Evolutionary conservation across 352 stramenopile genomes (phyloP).

Genomic region (Phytophthora crassamura): DNA sequence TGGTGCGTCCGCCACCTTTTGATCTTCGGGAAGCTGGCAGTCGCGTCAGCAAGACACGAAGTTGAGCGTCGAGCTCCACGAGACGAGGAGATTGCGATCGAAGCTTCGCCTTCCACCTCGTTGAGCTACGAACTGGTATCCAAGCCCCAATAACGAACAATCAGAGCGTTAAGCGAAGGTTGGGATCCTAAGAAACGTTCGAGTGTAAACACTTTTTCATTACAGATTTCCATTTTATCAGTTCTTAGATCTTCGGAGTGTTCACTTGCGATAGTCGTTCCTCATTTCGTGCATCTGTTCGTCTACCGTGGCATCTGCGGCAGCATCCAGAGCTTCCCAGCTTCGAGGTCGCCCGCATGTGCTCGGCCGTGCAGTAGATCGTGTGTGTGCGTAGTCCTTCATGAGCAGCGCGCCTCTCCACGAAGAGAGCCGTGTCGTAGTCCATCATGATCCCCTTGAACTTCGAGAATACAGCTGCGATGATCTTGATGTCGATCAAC

Average conservation of each 20-base stretch:
- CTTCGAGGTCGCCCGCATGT: conserved; percentile 3
- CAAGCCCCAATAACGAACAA: background rate
- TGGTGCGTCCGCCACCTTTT: conserved; percentile 62
- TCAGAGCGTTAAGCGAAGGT: too few species aligned
- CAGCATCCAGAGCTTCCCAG: conserved; percentile 5
- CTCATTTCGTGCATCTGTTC: conserved; percentile 31
- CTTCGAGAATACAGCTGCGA: conserved; percentile 41
- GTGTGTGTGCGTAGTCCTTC: conserved; percentile 45
- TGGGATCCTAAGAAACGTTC: too few species aligned
- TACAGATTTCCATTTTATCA: background rate
- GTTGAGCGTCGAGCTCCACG: background rate
- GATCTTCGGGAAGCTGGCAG: conserved; percentile 43
- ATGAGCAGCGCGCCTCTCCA: conserved; percentile 53
- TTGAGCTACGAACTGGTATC: conserved; percentile 6
- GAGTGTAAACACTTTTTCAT: too few species aligned
- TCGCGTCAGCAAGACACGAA: conserved; percentile 26
- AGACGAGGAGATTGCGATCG: background rate
- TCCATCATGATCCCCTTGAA: conserved; percentile 66
- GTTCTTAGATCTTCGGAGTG: conserved; percentile 24
- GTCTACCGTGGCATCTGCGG: conserved; percentile 20
- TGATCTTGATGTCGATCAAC: conserved; percentile 38
- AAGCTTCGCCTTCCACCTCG: background rate
- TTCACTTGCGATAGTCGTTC: conserved; percentile 22
- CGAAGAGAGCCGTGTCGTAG: conserved; percentile 53
- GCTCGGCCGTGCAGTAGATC: conserved; percentile 38